Evolutionary conservation across 441 rosid genomes (phyloP), one percentile per base, ranked within the genome.

Genomic region (Jatropha multifida): DNA sequence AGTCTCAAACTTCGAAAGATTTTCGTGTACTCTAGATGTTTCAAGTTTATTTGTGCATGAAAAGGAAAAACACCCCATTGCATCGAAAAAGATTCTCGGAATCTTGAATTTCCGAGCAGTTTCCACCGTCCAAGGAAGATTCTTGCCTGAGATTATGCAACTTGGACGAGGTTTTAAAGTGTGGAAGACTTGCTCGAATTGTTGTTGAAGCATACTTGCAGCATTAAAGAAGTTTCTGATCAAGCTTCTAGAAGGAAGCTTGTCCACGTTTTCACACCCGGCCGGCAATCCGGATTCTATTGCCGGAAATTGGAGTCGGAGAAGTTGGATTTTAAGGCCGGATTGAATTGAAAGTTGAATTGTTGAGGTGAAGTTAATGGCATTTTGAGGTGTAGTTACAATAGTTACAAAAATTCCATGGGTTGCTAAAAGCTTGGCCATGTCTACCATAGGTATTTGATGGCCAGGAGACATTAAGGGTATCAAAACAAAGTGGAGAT

Each of bases 391-490:
- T 4, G 86, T 85, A 18, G 85, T 77, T 41, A 80, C 80, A 10
- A 82, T 46, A 37, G 84, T 74, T 32, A 83, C 84, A 10, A 26
- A 23, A 20, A 78, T 44, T 23, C 80, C 84, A n/a, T 76, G 85
- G 15, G 14, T 46, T 0, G 87, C 89, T 13, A 84, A 54, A 13
- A 86, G 82, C 71, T 63, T 79, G 38, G 81, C 86, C 75, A 85
- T 78, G 75, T 85, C 88, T 64, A 72, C 46, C 86, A 83, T 81
- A 32, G 89, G 87, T 17, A 86, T 78, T 13, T 84, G 73, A 72
- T 86, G 87, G 68, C 89, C 84, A 6, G 80, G 87, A 11, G 85
- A 73, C 84, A 84, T 71, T 9, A 86, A 72, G 0, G 89, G 89
- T 10, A 82, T 63, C 65, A 84, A 54, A 75, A 86, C 80, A 71